phyloP scores from a whole-genome alignment of 2,329 filamentous ascomycete genomes.

The Botrytis elliptica region DNA sequence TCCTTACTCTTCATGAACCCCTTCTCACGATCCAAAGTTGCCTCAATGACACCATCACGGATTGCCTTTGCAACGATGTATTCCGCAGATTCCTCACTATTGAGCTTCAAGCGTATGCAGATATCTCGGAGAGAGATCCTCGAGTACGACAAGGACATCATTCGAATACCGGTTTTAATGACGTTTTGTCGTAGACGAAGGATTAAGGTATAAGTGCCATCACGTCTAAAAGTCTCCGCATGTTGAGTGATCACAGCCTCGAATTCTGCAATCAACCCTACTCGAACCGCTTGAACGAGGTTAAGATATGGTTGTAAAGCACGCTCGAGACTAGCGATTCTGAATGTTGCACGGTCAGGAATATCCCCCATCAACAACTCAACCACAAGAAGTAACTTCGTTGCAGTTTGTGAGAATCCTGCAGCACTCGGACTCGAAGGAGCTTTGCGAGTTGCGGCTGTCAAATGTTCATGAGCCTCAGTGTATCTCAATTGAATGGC shows the following conservation, averaged over 20 bases:
- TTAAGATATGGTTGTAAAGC: constrained; percentile 90
- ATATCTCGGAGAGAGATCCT: constrained; percentile 96
- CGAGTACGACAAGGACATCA: constrained; percentile 98
- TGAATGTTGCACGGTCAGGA: constrained; percentile 90
- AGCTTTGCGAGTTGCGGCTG: constrained; percentile 90
- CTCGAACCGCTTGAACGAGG: constrained; percentile 90
- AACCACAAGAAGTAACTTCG: constrained; percentile 93
- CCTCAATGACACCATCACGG: constrained; percentile 94
- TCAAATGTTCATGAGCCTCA: constrained; percentile 91
- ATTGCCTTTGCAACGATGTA: constrained; percentile 99
- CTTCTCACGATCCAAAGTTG: constrained; percentile 86
- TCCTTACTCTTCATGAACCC: constrained; percentile 99
- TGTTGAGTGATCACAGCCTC: constrained; percentile 80
- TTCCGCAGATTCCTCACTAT: constrained; percentile 95
- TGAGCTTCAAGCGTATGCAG: constrained; percentile 88
- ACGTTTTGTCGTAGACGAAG: constrained; percentile 95
- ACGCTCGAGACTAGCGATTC: constrained; percentile 81
- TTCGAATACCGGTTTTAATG: constrained; percentile 98
- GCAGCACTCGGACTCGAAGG: constrained; percentile 85
- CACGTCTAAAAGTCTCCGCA: constrained; percentile 81
- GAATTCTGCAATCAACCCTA: constrained; percentile 95
- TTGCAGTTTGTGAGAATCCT: constrained; percentile 93
- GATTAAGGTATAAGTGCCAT: constrained; percentile 94
- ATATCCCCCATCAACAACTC: constrained; percentile 99
- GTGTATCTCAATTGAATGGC: constrained; percentile 97